Percentiles rank a stretch among this genome's conserved stretches.
Evolutionary conservation across 192 early-diverging fungal species (phyloP).

Genomic region (Coemansia sp.): DNA sequence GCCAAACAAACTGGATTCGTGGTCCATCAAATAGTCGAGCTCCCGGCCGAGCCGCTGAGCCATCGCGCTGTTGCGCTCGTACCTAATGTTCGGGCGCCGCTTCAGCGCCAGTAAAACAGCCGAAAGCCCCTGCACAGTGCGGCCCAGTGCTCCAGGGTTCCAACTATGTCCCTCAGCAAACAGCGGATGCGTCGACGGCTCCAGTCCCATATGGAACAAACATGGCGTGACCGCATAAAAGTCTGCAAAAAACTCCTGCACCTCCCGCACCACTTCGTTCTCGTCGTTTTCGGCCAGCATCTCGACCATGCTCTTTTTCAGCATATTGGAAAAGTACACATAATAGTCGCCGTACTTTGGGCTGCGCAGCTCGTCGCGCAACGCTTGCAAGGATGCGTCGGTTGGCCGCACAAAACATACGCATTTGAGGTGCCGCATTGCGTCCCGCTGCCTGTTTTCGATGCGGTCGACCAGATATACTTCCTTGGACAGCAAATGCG

Average conservation of each 20-base stretch:
- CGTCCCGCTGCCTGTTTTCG: slow-evolving; percentile 80
- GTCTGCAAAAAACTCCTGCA: slow-evolving; percentile 97
- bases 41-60: slow-evolving; percentile 81
- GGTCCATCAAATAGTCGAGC: slow-evolving; percentile 46
- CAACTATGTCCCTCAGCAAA: slow-evolving; percentile 77
- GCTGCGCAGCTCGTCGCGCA: slow-evolving; percentile 87
- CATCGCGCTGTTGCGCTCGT: slow-evolving; percentile 79
- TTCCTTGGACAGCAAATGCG: slow-evolving; percentile 85
- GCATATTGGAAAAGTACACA: slow-evolving; percentile 93
- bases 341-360: slow-evolving; percentile 97
- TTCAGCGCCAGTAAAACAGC: slow-evolving; percentile 80
- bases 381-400: slow-evolving; percentile 74
- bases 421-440: slow-evolving; percentile 94
- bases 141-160: slow-evolving; percentile 74
- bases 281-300: slow-evolving; percentile 94
- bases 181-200: slow-evolving; percentile 60
- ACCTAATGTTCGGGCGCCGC: slow-evolving; percentile 89
- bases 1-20: slow-evolving; percentile 47
- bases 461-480: slow-evolving; percentile 93
- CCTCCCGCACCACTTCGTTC: slow-evolving; percentile 88
- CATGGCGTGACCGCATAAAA: slow-evolving; percentile 81
- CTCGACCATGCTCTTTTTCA: slow-evolving; percentile 89
- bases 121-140: slow-evolving; percentile 76
- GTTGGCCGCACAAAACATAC: slow-evolving; percentile 90
- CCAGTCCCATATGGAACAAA: slow-evolving; percentile 76